These are phyloP conservation scores for Collybia sp. DNA, from an alignment of 768 basidiomycete genomes.

Conservation along the genomic window DNA sequence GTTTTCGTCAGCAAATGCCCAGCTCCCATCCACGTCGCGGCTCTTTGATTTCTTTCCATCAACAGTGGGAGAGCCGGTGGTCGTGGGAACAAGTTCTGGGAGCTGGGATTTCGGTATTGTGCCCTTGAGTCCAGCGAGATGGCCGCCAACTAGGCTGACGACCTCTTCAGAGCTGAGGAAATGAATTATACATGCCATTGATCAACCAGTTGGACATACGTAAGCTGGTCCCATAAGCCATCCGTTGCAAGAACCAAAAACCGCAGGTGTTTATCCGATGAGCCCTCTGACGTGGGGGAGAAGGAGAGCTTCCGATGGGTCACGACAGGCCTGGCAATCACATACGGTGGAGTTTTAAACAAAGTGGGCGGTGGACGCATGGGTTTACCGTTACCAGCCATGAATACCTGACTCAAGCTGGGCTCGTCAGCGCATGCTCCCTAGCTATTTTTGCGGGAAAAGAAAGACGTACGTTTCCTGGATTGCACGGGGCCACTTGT, in stretches of 20 bases:
- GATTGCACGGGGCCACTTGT: slow-evolving; percentile 77
- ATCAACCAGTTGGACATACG: slow-evolving; percentile 22
- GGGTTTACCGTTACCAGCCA: slow-evolving; percentile 54
- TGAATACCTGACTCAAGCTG: slow-evolving; percentile 60
- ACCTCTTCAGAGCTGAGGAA: slow-evolving; percentile 76
- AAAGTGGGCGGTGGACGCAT: slow-evolving; percentile 55
- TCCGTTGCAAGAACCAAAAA: slow-evolving; percentile 93
- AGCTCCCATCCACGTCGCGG: slow-evolving; percentile 40
- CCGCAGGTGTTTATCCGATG: slow-evolving; percentile 38
- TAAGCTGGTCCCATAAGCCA: slow-evolving; percentile 70
- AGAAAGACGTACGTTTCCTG: slow-evolving; percentile 57
- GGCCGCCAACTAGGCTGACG: slow-evolving; percentile 80
- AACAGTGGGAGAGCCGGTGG: slow-evolving; percentile 48
- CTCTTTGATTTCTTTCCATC: slow-evolving; percentile 56
- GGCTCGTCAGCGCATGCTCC: neutral
- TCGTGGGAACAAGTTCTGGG: slow-evolving; percentile 48
- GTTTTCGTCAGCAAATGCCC: slow-evolving; percentile 81
- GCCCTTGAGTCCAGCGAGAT: slow-evolving; percentile 70
- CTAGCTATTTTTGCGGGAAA: neutral
- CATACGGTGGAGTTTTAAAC: slow-evolving; percentile 91
- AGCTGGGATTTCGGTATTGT: slow-evolving; percentile 55
- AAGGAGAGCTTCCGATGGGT: slow-evolving; percentile 70
- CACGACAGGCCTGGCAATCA: slow-evolving; percentile 78
- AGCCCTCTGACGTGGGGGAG: slow-evolving; percentile 24
- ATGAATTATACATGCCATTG: neutral